Percentiles rank a stretch among this genome's conserved stretches.
Conservation (phyloP, 1,284 basidiomycete genomes). For the Pyrrhoderma lamaoense region DNA sequence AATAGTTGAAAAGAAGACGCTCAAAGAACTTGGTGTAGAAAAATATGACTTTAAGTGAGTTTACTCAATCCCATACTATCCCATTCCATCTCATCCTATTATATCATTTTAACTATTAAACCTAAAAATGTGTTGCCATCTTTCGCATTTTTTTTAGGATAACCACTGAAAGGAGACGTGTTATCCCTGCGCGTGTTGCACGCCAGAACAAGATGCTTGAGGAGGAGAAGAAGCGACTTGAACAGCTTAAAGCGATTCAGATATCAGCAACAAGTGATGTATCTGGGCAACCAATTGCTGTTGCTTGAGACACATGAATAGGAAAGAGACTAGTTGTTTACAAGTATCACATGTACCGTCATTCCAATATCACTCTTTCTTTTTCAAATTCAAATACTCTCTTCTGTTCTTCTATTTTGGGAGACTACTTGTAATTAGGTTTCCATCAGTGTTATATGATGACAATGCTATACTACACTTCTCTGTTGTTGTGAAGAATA, state of each 20-base stretch:
- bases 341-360: background rate
- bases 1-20: slow-evolving; percentile 43
- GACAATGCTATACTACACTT: too few species aligned
- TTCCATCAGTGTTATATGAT: too few species aligned
- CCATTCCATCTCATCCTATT: background rate
- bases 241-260: slow-evolving; percentile 18
- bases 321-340: background rate
- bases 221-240: slow-evolving; percentile 29
- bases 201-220: slow-evolving; percentile 28
- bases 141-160: background rate
- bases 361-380: background rate
- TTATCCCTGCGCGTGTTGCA: slow-evolving; percentile 14
- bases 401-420: too few species aligned
- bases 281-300: slow-evolving; percentile 21
- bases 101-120: background rate
- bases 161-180: slow-evolving; percentile 12
- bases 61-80: background rate
- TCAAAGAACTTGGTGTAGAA: slow-evolving; percentile 44
- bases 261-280: background rate
- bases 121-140: background rate
- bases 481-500: too few species aligned
- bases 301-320: slow-evolving; percentile 21
- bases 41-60: slow-evolving; percentile 33
- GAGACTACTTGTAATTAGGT: too few species aligned
- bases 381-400: background rate